These are phyloP conservation scores for Clavulina sp. DNA, from an alignment of 768 basidiomycete species.

Conservation along the genomic window DNA sequence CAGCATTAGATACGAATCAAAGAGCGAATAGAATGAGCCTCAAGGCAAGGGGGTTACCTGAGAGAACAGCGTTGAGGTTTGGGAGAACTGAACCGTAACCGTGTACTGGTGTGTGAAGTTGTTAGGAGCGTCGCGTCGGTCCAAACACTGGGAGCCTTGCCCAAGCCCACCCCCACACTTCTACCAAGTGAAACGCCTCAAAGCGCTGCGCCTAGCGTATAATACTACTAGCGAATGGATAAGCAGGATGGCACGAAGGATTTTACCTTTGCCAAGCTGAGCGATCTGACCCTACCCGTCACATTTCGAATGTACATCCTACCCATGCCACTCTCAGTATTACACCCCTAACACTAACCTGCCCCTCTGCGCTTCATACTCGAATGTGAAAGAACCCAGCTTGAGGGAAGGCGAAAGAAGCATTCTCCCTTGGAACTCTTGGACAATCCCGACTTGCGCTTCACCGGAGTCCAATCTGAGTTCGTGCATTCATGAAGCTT, in stretches of 20 bases:
- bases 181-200: no score
- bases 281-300: constrained; percentile 73
- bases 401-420: constrained; percentile 66
- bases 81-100: no score
- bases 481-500: constrained; percentile 23
- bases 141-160: no score
- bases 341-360: background rate
- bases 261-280: constrained; percentile 82
- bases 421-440: constrained; percentile 61
- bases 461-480: constrained; percentile 70
- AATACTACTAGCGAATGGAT: background rate
- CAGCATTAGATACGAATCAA: no score
- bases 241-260: constrained; percentile 43
- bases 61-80: no score
- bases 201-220: no score
- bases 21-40: no score
- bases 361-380: background rate
- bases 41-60: no score
- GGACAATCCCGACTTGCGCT: constrained; percentile 64
- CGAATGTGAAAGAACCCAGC: constrained; percentile 39
- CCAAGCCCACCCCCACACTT: no score
- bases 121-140: no score
- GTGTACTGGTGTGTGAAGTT: no score
- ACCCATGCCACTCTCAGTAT: constrained; percentile 1
- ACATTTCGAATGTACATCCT: constrained; percentile 58